phyloP scores from a whole-genome alignment of 768 basidiomycete genomes.

The Arthromyces matolae region DNA sequence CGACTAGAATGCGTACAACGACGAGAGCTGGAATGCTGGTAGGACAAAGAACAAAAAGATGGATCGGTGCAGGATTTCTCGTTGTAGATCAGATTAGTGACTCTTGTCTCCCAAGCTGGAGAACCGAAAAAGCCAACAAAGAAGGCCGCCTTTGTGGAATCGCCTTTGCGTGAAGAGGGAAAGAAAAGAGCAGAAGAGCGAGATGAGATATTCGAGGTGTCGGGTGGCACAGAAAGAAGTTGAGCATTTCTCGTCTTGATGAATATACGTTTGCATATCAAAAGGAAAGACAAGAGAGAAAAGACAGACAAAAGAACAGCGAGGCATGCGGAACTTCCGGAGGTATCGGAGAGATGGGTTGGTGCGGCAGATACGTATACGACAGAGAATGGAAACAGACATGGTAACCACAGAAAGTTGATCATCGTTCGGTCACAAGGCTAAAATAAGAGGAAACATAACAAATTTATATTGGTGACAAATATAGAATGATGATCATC shows the following conservation, averaged over 20 bases:
- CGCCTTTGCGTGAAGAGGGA: constrained; percentile 4
- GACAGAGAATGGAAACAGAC: background rate
- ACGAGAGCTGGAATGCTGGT: constrained; percentile 17
- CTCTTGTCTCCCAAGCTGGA: constrained; percentile 40
- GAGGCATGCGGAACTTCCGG: constrained; percentile 21
- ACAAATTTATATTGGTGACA: background rate
- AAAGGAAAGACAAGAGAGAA: constrained; percentile 22
- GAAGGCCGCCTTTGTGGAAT: constrained; percentile 29
- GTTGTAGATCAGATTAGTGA: constrained; percentile 17
- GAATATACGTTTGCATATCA: constrained; percentile 26
- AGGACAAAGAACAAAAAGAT: constrained; percentile 18
- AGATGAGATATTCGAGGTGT: constrained; percentile 11
- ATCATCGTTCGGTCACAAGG: constrained; percentile 5
- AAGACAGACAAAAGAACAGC: constrained; percentile 24
- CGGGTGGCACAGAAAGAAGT: constrained; percentile 1
- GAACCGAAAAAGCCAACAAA: constrained; percentile 44
- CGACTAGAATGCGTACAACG: constrained; percentile 13
- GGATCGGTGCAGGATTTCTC: constrained; percentile 16
- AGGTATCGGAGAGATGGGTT: constrained; percentile 7
- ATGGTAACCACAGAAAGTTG: constrained; percentile 6
- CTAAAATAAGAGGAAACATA: background rate
- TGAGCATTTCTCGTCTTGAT: constrained; percentile 22
- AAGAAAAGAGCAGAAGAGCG: constrained; percentile 18
- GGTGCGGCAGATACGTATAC: constrained; percentile 12
- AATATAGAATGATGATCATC: constrained; percentile 1